A percentile compares a stretch with the other conserved stretches of the same genome.
Evolutionary conservation across 176 grass and related monocot genomes (phyloP).

Genomic region (Bonia amplexicaulis): DNA sequence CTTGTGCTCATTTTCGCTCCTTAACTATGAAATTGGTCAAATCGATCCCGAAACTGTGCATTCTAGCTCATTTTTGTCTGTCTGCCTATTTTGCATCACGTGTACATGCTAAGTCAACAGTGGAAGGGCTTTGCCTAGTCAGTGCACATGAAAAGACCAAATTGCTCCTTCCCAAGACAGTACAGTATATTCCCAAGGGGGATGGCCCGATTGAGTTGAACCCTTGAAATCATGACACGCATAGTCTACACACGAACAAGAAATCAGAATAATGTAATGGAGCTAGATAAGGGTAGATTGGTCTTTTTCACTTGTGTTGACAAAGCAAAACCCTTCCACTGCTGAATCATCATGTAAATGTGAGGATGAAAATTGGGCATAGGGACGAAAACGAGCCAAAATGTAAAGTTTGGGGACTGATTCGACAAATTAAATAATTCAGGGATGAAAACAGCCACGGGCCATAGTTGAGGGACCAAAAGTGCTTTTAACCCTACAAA

Average conservation of each 20-base stretch:
- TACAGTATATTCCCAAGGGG: not conserved
- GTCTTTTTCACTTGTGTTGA: not conserved
- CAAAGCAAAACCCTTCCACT: not conserved
- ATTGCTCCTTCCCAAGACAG: not conserved
- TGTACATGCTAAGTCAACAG: not conserved
- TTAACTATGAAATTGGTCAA: not conserved
- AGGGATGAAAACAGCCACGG: not conserved
- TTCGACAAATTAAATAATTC: not conserved
- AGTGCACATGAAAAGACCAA: not conserved
- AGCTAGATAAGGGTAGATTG: not conserved
- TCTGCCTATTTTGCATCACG: not conserved
- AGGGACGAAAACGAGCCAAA: not conserved
- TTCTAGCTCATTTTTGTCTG: not conserved
- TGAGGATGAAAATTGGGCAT: not conserved
- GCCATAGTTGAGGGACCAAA: not conserved
- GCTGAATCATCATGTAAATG: not conserved
- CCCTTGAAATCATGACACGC: not conserved
- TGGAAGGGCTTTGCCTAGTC: not conserved
- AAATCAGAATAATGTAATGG: not conserved
- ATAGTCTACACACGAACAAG: not conserved
- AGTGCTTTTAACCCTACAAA: not conserved
- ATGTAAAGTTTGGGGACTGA: not conserved
- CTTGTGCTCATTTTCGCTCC: not conserved
- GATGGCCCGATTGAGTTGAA: not conserved
- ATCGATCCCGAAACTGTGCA: not conserved